Base-by-base conservation (phyloP, 2,329 filamentous ascomycete species). In the Hirsutella rhossiliensis region DNA sequence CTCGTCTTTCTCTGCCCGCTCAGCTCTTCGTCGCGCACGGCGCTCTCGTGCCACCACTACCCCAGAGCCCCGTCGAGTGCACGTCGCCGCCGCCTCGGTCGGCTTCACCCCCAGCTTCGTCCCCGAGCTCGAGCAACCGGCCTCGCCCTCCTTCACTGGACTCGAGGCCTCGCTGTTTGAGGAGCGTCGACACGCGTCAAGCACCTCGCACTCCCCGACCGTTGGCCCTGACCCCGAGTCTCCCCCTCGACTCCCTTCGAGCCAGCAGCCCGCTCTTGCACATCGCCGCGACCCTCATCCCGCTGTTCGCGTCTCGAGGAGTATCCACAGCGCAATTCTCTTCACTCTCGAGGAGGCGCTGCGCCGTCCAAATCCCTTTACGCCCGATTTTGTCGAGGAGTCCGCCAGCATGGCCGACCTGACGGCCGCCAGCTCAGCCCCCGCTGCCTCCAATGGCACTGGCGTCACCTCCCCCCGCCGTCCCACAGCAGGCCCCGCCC, bases 401-500 rank as follows among this genome's bases (percentile, higher is more conserved):
- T 84, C 86, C 75, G 86, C 89, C 54, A 78, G 79, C 56, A 97
- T 98, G 89, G 84, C 89, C 54, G 89, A 95, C 62, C 72, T 95
- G 54, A 63, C 71, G 49, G 62, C 62, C 47, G 73, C 78, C 57
- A 76, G 78, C 58, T 70, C 71, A 56, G 67, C 71, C 50, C 69
- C 73, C 54, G 64, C 68, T 52, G 62, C 67, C 50, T 70, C 75
- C 51, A 75, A 76, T 58, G 76, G 75, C 52, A 75, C 75, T 59
- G 73, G 67, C 45, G 48, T 65, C 31, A 54, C 68, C 2, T 61
- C 66, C 18, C 57, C 69, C 12, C 62, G 56, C 28, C 67, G 72
- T 41, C 67, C 69, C 28, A 65, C 68, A 2, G 65, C 68, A n/a
- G 64, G 68, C 3, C 69, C 75, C 30, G 63, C 64, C 18, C 71